Evolutionary conservation across 305 asterid species (phyloP).

Genomic region (Fraxinus latifolia): DNA sequence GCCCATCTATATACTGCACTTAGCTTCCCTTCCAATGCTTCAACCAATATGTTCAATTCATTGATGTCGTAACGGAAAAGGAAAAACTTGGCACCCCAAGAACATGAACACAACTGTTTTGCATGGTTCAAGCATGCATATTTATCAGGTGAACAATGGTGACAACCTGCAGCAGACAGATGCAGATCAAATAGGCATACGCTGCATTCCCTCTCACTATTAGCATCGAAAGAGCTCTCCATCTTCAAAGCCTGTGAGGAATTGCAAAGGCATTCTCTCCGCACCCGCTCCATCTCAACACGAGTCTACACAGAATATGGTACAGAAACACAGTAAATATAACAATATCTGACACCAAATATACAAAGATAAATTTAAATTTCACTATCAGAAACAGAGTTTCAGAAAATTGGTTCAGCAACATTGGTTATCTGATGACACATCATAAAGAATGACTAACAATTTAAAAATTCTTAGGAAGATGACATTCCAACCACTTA

Average conservation of each 20-base stretch:
- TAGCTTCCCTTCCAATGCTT: constrained; percentile 83
- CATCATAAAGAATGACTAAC: not conserved
- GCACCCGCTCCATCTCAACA: constrained; percentile 63
- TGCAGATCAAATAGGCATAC: constrained; percentile 79
- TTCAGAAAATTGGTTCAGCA: constrained; percentile 3
- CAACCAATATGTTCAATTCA: constrained; percentile 68
- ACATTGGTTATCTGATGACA: not conserved
- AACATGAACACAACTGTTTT: constrained; percentile 71
- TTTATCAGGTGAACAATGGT: constrained; percentile 75
- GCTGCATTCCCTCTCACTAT: constrained; percentile 81
- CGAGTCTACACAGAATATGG: constrained; percentile 50
- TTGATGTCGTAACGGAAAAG: constrained; percentile 67
- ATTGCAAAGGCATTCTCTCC: constrained; percentile 68
- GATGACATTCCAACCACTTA: not conserved
- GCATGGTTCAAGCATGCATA: constrained; percentile 89
- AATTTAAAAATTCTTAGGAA: not conserved
- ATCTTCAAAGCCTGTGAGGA: constrained; percentile 72
- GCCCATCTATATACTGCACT: constrained; percentile 92
- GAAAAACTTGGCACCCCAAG: constrained; percentile 76
- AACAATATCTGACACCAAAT: not conserved
- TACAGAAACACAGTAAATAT: constrained; percentile 15
- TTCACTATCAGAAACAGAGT: not conserved
- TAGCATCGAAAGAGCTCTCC: constrained; percentile 83
- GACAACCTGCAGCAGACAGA: constrained; percentile 87
- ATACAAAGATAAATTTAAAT: not conserved